Evolutionary conservation across 371 early-diverging fungal genomes (phyloP).

Genomic region (Mortierella sp.): DNA sequence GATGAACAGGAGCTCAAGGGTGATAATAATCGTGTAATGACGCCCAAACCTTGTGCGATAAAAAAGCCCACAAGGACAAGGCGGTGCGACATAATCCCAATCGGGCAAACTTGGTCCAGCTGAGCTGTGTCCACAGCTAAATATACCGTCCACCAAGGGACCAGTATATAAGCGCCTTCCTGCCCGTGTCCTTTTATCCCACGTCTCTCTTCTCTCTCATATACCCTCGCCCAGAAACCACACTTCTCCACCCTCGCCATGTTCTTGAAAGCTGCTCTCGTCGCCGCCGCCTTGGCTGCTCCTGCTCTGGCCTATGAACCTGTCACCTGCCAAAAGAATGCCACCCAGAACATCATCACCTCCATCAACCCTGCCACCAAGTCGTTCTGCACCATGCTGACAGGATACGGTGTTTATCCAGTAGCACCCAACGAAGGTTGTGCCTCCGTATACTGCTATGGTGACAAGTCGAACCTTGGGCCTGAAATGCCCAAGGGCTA

Average conservation of each 20-base stretch:
- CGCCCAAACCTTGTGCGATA: too few relatives aligned
- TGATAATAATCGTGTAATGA: too few relatives aligned
- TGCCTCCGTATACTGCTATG: conserved; percentile 40
- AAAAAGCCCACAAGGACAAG: too few relatives aligned
- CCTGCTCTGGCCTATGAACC: conserved; percentile 30
- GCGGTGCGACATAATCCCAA: too few relatives aligned
- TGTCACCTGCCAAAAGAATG: conserved; percentile 34
- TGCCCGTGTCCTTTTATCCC: too few relatives aligned
- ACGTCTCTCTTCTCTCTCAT: too few relatives aligned
- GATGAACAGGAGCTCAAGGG: too few relatives aligned
- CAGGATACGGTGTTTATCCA: conserved; percentile 36
- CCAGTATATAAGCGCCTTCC: too few relatives aligned
- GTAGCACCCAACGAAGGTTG: conserved; percentile 45
- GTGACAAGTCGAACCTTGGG: conserved; percentile 37
- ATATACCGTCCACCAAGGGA: too few relatives aligned
- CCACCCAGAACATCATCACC: conserved; percentile 32
- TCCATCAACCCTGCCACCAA: conserved; percentile 22
- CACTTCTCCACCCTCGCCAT: conserved; percentile 1
- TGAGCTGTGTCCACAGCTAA: too few relatives aligned
- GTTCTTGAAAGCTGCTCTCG: conserved; percentile 27
- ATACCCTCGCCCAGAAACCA: background rate
- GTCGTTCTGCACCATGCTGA: conserved; percentile 42
- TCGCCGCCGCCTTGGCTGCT: conserved; percentile 14
- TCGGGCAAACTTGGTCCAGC: too few relatives aligned
- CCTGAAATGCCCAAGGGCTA: conserved; percentile 54